phyloP scores from a whole-genome alignment of 116 monocot species.

The Trichopus zeylanicus region DNA sequence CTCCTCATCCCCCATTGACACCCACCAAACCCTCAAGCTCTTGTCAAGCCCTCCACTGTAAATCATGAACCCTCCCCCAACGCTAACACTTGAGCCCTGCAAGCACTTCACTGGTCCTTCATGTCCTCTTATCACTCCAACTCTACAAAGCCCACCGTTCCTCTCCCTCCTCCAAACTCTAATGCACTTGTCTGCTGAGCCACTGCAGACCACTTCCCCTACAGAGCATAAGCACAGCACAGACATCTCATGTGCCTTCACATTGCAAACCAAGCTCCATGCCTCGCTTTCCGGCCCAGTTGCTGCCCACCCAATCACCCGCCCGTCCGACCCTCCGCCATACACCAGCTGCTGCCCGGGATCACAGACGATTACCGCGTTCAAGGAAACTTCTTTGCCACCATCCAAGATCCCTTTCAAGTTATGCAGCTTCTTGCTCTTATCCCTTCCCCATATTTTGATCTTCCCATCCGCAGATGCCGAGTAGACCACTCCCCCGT shows the following conservation, averaged over 20 bases:
- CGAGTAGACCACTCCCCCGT: constrained; percentile 34
- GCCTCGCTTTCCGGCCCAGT: background rate
- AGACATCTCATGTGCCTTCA: constrained; percentile 59
- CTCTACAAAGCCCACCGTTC: constrained; percentile 21
- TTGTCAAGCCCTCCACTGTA: constrained; percentile 79
- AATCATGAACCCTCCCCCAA: constrained; percentile 46
- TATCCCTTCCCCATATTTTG: constrained; percentile 46
- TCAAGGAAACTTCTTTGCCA: constrained; percentile 43
- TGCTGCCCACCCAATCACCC: constrained; percentile 44
- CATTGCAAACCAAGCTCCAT: constrained; percentile 36
- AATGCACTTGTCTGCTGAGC: constrained; percentile 64
- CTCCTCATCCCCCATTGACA: constrained; percentile 22
- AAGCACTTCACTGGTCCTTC: constrained; percentile 81
- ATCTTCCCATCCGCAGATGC: constrained; percentile 75
- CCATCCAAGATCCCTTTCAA: constrained; percentile 23
- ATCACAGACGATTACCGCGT: constrained; percentile 33
- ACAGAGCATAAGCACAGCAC: constrained; percentile 53
- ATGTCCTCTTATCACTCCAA: constrained; percentile 45
- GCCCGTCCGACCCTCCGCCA: constrained; percentile 63
- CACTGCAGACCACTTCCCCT: constrained; percentile 46
- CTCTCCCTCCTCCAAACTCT: constrained; percentile 45
- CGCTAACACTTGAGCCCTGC: constrained; percentile 28
- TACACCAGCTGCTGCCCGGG: constrained; percentile 28
- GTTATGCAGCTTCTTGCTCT: constrained; percentile 15
- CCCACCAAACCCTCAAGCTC: constrained; percentile 89